Percentiles rank a stretch among this genome's conserved stretches.
Conservation (phyloP, 805 yeast genomes). For the Sungouiozyma intestinalis region DNA sequence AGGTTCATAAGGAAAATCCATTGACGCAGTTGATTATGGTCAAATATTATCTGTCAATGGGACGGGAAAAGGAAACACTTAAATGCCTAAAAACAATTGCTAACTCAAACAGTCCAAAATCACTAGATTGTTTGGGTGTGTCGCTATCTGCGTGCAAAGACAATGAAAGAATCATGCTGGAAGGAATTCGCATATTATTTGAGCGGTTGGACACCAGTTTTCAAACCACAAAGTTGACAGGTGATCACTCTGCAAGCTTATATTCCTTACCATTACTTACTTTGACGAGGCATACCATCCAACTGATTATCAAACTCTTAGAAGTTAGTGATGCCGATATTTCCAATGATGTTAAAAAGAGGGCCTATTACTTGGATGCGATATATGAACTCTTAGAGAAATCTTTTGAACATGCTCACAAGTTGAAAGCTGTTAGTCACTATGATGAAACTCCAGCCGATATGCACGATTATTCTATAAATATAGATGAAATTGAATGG, state of each 20-base stretch:
- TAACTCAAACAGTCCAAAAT: constrained; percentile 27
- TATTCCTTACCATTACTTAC: constrained; percentile 13
- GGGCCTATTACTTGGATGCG: neutral
- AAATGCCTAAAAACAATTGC: constrained; percentile 27
- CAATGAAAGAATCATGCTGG: constrained; percentile 18
- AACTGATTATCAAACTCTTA: constrained; percentile 22
- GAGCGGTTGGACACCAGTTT: constrained; percentile 12
- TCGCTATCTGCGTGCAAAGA: constrained; percentile 25
- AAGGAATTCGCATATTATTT: constrained; percentile 21
- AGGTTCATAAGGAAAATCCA: constrained; percentile 15
- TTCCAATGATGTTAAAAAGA: constrained; percentile 1
- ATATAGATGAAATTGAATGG: constrained; percentile 32
- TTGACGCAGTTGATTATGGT: constrained; percentile 29
- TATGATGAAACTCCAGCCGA: neutral
- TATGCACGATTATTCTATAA: too few species aligned
- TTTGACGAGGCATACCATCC: constrained; percentile 25
- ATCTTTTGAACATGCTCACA: constrained; percentile 8
- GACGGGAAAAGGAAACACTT: constrained; percentile 6
- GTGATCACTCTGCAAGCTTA: neutral
- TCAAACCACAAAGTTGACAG: neutral
- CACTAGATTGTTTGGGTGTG: constrained; percentile 26
- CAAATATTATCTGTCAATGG: constrained; percentile 12
- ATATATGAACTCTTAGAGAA: constrained; percentile 6
- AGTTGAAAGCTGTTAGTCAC: constrained; percentile 6
- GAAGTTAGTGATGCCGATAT: constrained; percentile 3